Percentiles rank a stretch among this genome's conserved stretches.
Conservation (phyloP, 768 basidiomycete species). For the Rhizopogon vesiculosus region DNA sequence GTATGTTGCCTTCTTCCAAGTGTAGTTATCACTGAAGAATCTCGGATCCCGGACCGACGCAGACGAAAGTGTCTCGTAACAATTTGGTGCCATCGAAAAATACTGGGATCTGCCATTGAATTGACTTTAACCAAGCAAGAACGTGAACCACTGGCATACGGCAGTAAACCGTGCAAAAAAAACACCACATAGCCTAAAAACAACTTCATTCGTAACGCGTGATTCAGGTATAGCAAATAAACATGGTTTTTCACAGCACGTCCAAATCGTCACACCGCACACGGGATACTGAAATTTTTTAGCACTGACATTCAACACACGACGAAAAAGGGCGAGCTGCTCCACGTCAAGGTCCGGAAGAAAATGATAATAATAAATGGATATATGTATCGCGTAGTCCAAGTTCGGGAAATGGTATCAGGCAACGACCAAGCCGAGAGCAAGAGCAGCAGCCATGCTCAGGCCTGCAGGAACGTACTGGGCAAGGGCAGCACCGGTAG, state of each 20-base stretch:
- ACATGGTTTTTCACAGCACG: no score
- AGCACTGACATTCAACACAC: not conserved
- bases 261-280: not conserved
- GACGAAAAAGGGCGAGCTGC: not conserved
- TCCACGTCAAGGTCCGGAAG: not conserved
- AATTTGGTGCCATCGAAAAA: no score
- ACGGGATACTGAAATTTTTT: not conserved
- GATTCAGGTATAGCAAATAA: not conserved
- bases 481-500: constrained; percentile 8
- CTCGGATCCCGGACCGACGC: no score
- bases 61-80: no score
- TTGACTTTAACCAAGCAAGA: no score
- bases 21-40: no score
- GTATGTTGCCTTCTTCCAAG: no score
- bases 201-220: not conserved
- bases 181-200: not conserved
- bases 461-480: constrained; percentile 24
- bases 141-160: no score
- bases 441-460: constrained; percentile 23
- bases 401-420: constrained; percentile 4
- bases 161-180: no score
- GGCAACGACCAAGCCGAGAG: constrained; percentile 23
- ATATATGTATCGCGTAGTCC: not conserved
- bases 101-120: no score
- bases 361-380: not conserved